A percentile compares a stretch with the other conserved stretches of the same genome.
phyloP scores from a whole-genome alignment of 2,329 filamentous ascomycete species.

The Paraconiothyrium sp. region DNA sequence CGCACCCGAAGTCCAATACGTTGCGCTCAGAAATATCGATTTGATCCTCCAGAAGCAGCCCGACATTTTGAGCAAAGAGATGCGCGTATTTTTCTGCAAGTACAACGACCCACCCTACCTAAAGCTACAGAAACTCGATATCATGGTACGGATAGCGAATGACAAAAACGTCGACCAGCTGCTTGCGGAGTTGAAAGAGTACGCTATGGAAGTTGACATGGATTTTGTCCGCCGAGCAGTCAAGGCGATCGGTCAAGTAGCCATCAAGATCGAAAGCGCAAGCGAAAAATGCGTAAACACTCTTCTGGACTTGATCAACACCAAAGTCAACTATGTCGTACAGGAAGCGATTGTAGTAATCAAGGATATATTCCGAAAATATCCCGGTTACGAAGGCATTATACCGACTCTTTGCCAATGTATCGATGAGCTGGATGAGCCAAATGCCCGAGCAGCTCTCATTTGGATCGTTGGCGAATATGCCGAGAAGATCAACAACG shows the following conservation, averaged over 20 bases:
- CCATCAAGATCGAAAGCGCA: constrained; percentile 96
- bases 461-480: constrained; percentile 99
- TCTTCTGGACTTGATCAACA: constrained; percentile 91
- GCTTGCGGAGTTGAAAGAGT: constrained; percentile 93
- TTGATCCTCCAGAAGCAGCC: constrained; percentile 94
- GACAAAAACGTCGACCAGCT: constrained; percentile 96
- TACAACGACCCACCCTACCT: constrained; percentile 99
- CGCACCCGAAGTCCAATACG: constrained; percentile 96
- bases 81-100: constrained; percentile 99
- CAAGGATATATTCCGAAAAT: constrained; percentile 97
- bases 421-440: constrained; percentile 96
- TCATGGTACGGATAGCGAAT: constrained; percentile 99
- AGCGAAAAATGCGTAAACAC: constrained; percentile 97
- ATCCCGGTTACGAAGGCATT: constrained; percentile 96
- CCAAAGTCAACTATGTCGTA: constrained; percentile 98
- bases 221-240: constrained; percentile 95
- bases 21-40: constrained; percentile 95
- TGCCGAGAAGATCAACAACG: constrained; percentile 98
- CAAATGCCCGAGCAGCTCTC: constrained; percentile 85
- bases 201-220: constrained; percentile 98
- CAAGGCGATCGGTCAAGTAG: constrained; percentile 95
- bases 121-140: constrained; percentile 97
- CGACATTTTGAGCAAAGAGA: constrained; percentile 95
- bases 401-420: constrained; percentile 96
- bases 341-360: constrained; percentile 99